These are phyloP conservation scores for Eimeria sp. DNA, from an alignment of 169 alveolate genomes.

Conservation along the genomic window DNA sequence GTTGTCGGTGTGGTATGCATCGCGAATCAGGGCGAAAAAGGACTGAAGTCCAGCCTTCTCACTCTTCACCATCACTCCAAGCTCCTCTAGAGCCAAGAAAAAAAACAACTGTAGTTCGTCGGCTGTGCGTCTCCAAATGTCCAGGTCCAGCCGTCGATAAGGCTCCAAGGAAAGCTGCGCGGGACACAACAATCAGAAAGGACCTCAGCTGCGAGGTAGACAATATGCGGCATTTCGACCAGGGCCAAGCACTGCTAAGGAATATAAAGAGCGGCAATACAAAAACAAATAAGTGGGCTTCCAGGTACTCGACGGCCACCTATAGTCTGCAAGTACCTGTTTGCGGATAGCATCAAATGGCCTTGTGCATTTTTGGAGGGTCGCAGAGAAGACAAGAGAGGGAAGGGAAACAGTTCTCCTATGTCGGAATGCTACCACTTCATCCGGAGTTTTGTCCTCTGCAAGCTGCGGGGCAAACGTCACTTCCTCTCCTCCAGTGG, in stretches of 20 bases:
- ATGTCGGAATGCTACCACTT: background rate
- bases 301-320: background rate
- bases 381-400: constrained; percentile 80
- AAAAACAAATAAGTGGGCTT: background rate
- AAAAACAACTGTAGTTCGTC: constrained; percentile 77
- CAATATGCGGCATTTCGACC: background rate
- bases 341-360: constrained; percentile 71
- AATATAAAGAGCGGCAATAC: background rate
- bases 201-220: background rate
- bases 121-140: constrained; percentile 77
- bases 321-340: constrained; percentile 12
- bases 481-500: constrained; percentile 24
- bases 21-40: constrained; percentile 74
- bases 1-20: constrained; percentile 84
- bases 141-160: constrained; percentile 75
- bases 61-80: constrained; percentile 67
- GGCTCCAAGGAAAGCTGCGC: constrained; percentile 72
- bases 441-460: background rate
- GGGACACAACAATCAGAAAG: background rate
- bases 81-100: constrained; percentile 69
- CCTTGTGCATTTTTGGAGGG: constrained; percentile 73
- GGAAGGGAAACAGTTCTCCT: constrained; percentile 64
- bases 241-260: background rate
- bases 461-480: background rate
- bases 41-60: constrained; percentile 57